Evolutionary conservation across 106 monocot genomes (phyloP), one percentile per base, ranked within the genome.

Genomic region (Dioscorea zingiberensis): DNA sequence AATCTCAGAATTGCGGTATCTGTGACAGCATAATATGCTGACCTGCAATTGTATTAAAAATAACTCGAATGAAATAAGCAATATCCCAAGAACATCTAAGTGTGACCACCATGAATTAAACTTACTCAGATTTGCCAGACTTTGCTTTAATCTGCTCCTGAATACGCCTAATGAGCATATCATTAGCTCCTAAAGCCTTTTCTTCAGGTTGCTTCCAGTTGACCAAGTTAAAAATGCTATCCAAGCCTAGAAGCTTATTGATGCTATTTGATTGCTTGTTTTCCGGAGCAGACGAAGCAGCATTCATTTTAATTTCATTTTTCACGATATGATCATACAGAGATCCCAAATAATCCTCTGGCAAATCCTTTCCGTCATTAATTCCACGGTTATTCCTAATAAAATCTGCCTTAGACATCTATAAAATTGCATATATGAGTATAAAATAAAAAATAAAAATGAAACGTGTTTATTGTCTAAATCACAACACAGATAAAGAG

Each of bases 321-420:
- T 84, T 86, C 18, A 98, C 86, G 64, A 98, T 98, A 25, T 93
- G 71, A 69, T 98, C 93, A 78, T 98, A 98, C 54, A 98, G 74
- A 21, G 98, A 68, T 61, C 92, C 76, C 55, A 98, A 71, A 72
- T 86, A 93, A 25, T 84, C 89, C 72, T 93, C 98, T 19, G 93
- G 73, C 77, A 98, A 78, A 81, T 98, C 98, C 71, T 98, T 98
- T 58, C 98, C 98, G 64, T 87, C 86, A 78, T 98, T 81, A 70
- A 98, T 98, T 28, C 98, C 98, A 61, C 98, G 78, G 63, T 98
- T 98, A 53, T 93, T 98, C 44, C 89, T 83, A 54, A 93, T 87
- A 68, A 98, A 98, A 68, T 87, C 98, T 63, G 84, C 84, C 74
- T 98, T 98, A 12, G 98, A 89, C 98, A 98, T 98, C 98, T 98